Evolutionary conservation across 1,139 yeast genomes (phyloP), one percentile per base, ranked within the genome.

Genomic region (Geotrichum reessii): DNA sequence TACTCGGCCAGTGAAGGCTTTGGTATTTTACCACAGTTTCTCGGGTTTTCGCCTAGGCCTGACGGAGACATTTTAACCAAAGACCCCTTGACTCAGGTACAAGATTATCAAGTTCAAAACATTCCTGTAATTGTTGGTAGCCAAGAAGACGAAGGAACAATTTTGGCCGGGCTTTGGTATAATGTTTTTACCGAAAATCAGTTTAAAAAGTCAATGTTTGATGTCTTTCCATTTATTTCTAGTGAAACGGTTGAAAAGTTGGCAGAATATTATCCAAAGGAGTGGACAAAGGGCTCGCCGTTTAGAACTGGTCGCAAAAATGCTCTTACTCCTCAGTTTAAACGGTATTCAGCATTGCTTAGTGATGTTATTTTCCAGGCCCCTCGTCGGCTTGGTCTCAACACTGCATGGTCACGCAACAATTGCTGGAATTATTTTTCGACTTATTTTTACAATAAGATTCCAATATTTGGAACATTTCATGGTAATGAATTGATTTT

Each of bases 91-190:
- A 52, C 61, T 22, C 53, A 54, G 17, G 59, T 63, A 12, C n/a
- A 33, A 12, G 40, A 33, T 8, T 33, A 33, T 33, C 6, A 33
- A 6, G 5, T 33, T 12, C 40, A 33, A 8, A 33, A 33, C 5
- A 61, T 66, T 6, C 69, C 68, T 5, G 56, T 58, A 27, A 62
- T 66, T 11, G 51, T 59, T 44, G 69, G 69, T 9, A 60, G 59
- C 47, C 63, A 65, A 51, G 62, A 61, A 47, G 69, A 66, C 50
- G 69, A 66, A 50, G 69, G 69, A 1, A 63, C 68, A 2, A 12
- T 61, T 12, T 62, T 65, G 42, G 59, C 63, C 1, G 33, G 58
- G 12, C 27, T 53, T 0, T 42, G 50, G 21, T 31, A 37, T 17
- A 63, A 63, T 2, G 25, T 58, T 9, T 53, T 60, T 22, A 50